Evolutionary conservation across 1,284 basidiomycete genomes (phyloP), one percentile per base, ranked within the genome.

Genomic region (Albatrellus sp.): DNA sequence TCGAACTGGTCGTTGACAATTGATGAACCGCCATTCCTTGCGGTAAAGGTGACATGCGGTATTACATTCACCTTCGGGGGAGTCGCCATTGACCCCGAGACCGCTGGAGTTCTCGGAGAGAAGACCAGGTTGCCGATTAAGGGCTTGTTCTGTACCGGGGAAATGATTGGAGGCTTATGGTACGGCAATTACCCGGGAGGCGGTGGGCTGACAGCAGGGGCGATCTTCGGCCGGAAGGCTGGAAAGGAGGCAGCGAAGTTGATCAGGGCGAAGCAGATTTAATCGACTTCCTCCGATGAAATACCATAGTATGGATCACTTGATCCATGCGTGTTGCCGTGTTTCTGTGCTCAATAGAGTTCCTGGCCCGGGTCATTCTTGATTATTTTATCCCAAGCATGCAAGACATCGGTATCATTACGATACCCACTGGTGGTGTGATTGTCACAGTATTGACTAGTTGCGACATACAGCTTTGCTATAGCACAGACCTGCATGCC

Each of bases 51-150:
- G 2, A 62, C 73, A 0, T 81, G 79, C 58, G 79, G 78, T 1
- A 71, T 81, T 46, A 81, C 80, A 1, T 83, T 81, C 60, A 83
- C 77, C 2, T 83, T 80, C 59, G 79, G 79, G 1, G 78, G 79
- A 2, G 57, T 82, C 2, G 70, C 67, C 1, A 72, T 82, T 47
- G 69, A 80, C 50, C 67, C 75, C 0, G 54, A 62, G 10, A 76
- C 72, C 0, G 68, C 72, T 5, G 65, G 57, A 1, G 77, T 82
- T 2, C 40, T 79, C 1, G 67, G 66, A 2, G 64, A 66, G 14
- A 52, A 56, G 37, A 65, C 56, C 7, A 67, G 65, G 2, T 52
- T 56, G 28, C 52, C 56, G 3, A 76, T 82, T 30, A 56, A 53
- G 9, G 77, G 79, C 3, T 55, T 83, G 17, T 80, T 73, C 55